Evolutionary conservation across 495 filamentous ascomycete genomes (phyloP), one percentile per base, ranked within the genome.

Genomic region (Penicillium lagena): DNA sequence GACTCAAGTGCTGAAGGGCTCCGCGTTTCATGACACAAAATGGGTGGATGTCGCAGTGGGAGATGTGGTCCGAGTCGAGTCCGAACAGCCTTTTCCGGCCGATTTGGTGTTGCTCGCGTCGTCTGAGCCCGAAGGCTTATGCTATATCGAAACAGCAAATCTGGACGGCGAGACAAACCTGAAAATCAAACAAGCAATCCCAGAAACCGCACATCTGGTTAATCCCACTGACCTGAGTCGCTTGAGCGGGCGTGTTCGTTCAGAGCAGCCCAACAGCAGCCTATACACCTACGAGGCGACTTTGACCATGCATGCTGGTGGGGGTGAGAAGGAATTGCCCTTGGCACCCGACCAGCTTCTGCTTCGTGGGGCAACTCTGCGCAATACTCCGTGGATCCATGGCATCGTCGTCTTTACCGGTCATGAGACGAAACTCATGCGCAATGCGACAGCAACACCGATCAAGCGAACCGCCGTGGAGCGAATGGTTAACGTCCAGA

Each of bases 121-220:
- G 43, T 97, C 94, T 7, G 94, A 99, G 62, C 94, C 94, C 2
- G 94, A 99, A 66, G 94, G 94, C 49, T 63, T 99, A 44, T 99
- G 94, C 64, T 99, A 99, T 58, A 99, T 97, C 56, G 94, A 99
- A 72, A 99, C 94, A 0, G 93, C 94, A 29, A 99, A 99, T 59
- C 69, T 99, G 42, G 94, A 99, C 55, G 94, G 94, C 44, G 94
- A 99, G 64, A 99, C 94, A 13, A 99, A 99, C 58, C 71, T 99
- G 45, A 99, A 99, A 63, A 95, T 99, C 67, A 99, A 99, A 68
- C 94, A 99, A 71, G 90, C 85, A 28, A 86, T 96, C 40, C 93
- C 94, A 2, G 94, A 99, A 70, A 97, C 94, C 1, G 81, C 85
- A 41, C 77, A 85, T 47, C 70, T 96, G 45, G 93, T 97, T 43